Evolutionary conservation across 441 rosid species (phyloP).

Genomic region (Populus hybrid): DNA sequence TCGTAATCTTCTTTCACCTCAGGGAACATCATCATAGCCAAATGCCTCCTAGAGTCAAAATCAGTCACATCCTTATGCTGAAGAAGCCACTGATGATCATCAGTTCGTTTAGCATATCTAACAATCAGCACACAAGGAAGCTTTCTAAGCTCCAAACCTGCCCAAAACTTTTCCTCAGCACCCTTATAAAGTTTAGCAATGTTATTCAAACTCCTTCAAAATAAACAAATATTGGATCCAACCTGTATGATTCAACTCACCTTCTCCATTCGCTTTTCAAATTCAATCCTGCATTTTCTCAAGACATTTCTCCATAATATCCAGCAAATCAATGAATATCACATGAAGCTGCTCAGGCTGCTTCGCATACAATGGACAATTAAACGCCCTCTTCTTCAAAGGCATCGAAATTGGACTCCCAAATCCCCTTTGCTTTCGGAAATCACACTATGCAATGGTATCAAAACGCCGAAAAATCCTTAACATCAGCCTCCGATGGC

Average conservation of each 20-base stretch:
- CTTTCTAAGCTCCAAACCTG: slow-evolving; percentile 41
- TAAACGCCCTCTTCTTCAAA: too few species aligned
- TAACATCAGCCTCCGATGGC: slow-evolving; percentile 45
- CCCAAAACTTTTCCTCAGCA: slow-evolving; percentile 52
- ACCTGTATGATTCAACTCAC: slow-evolving; percentile 30
- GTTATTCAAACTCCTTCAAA: slow-evolving; percentile 59
- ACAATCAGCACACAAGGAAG: slow-evolving; percentile 51
- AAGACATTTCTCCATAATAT: slow-evolving; percentile 58
- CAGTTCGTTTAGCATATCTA: slow-evolving; percentile 56
- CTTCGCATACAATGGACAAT: too few species aligned
- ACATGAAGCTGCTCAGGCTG: too few species aligned
- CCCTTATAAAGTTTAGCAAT: slow-evolving; percentile 57
- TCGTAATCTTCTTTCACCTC: slow-evolving; percentile 78
- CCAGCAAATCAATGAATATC: too few species aligned
- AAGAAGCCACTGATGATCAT: slow-evolving; percentile 77
- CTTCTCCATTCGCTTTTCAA: slow-evolving; percentile 39
- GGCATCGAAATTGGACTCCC: too few species aligned
- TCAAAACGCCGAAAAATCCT: slow-evolving; percentile 57
- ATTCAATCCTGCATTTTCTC: slow-evolving; percentile 35
- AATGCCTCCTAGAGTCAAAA: slow-evolving; percentile 84
- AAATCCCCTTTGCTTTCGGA: too few species aligned
- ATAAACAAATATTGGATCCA: slow-evolving; percentile 69
- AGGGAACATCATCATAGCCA: slow-evolving; percentile 84
- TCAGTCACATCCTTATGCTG: slow-evolving; percentile 67
- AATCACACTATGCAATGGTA: too few species aligned